These are phyloP conservation scores for Dioszegia crocea DNA, from an alignment of 768 basidiomycete genomes.

Conservation along the genomic window DNA sequence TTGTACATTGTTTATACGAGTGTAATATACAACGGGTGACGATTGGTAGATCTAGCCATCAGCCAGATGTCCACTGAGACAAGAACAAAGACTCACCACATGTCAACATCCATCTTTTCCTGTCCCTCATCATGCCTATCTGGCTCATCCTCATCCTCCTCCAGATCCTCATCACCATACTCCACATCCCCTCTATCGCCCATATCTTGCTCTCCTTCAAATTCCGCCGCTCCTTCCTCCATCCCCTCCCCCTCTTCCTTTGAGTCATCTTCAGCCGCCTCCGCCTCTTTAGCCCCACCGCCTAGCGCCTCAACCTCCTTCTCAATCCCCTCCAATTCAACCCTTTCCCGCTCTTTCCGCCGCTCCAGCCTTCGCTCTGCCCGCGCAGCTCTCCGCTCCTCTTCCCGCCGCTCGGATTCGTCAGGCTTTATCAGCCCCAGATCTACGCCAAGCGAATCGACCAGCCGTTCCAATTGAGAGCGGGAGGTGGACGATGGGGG, in stretches of 20 bases:
- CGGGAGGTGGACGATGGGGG: slow-evolving; percentile 21
- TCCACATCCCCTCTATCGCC: slow-evolving; percentile 42
- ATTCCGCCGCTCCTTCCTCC: slow-evolving; percentile 30
- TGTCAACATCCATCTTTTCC: slow-evolving; percentile 12
- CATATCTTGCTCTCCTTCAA: slow-evolving; percentile 32
- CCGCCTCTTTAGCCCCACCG: slow-evolving; percentile 9
- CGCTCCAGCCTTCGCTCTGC: slow-evolving; percentile 11
- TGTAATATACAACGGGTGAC: too few relatives aligned
- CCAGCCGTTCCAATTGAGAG: slow-evolving; percentile 40
- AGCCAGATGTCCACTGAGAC: background rate
- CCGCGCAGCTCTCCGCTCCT: slow-evolving; percentile 15
- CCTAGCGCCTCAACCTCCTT: slow-evolving; percentile 21
- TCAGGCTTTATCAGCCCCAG: slow-evolving; percentile 23
- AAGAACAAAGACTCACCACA: background rate
- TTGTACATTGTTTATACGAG: too few relatives aligned
- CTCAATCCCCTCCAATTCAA: slow-evolving; percentile 18
- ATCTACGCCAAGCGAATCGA: slow-evolving; percentile 42
- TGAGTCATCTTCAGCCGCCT: slow-evolving; percentile 1
- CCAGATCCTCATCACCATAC: slow-evolving; percentile 27
- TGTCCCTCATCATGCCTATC: slow-evolving; percentile 27
- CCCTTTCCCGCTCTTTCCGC: slow-evolving; percentile 14
- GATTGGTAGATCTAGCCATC: too few relatives aligned
- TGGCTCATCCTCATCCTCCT: slow-evolving; percentile 39
- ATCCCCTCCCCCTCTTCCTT: slow-evolving; percentile 21
- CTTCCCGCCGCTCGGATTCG: slow-evolving; percentile 17